Evolutionary conservation across 2,329 filamentous ascomycete genomes (phyloP), one percentile per base, ranked within the genome.

Genomic region (Fusarium lateritium): DNA sequence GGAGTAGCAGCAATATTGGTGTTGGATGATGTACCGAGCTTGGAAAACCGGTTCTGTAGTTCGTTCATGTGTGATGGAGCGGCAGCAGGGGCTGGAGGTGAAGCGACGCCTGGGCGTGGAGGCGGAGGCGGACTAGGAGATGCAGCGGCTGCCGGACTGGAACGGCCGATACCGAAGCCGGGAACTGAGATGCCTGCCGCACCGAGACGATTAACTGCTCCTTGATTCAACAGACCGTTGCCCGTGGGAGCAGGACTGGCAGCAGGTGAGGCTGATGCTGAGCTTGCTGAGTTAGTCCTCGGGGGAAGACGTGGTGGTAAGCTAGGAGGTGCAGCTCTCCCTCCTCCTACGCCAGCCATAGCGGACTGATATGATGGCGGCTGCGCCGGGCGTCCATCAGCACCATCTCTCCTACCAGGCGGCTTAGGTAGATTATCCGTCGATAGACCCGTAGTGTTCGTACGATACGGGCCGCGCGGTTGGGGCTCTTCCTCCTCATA

Each of bases 111-210:
- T 9, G 71, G 65, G 50, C 71, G 73, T 42, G 72, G 71, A 28
- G 76, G 75, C 50, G 73, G 67, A 28, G 73, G 67, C 28, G 72
- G 75, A 52, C 75, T 69, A 60, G 76, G 71, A 39, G 76, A 70
- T 42, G 70, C 62, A 43, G 73, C 62, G 56, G 72, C 65, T 67
- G 76, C 49, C 75, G 77, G 59, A 67, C 76, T 71, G 73, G 64
- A 67, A 70, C 75, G 72, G 57, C 89, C 90, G 64, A 97, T 97
- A 7, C 92, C 92, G 6, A 97, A 83, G 0, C 87, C 91, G 1
- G 94, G 91, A 0, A 97, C 93, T 0, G 90, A 92, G 7, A 97
- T 84, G 2, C 94, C 94, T 2, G 92, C 90, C 38, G 89, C 86
- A 13, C 90, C 88, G 10, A 98, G 84, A 42, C 93, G 86, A 60